phyloP scores from a whole-genome alignment of 257 asterid genomes.

The Coffea eugenioides region DNA sequence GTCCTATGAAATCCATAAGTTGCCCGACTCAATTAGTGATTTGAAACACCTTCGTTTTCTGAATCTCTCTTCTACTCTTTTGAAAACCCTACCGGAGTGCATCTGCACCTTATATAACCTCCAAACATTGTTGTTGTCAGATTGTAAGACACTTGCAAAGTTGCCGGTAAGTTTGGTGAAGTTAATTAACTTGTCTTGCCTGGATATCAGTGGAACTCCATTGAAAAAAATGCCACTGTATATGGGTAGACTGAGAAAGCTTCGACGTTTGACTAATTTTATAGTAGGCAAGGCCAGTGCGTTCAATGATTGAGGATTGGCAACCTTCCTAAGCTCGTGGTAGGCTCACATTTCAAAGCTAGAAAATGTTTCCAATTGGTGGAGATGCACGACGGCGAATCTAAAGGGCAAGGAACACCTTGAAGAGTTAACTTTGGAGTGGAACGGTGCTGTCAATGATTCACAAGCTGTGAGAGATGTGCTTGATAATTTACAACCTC shows the following conservation, averaged over 20 bases:
- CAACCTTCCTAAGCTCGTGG: conserved; percentile 8
- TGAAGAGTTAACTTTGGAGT: not conserved
- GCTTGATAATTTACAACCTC: conserved; percentile 38
- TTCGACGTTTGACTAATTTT: not conserved
- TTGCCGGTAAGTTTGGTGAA: not conserved
- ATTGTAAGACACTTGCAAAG: not conserved
- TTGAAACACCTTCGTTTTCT: not conserved
- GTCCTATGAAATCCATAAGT: not conserved
- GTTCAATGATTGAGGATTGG: conserved; percentile 13
- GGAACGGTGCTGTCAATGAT: not conserved
- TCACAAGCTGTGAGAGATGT: conserved; percentile 18
- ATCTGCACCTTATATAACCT: conserved; percentile 7
- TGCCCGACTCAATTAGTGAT: not conserved
- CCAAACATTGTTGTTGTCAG: not conserved
- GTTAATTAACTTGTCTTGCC: not conserved
- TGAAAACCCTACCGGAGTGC: not conserved
- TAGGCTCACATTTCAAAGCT: not conserved
- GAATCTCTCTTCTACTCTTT: not conserved
- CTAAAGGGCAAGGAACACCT: conserved; percentile 11
- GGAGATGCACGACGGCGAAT: conserved; percentile 4
- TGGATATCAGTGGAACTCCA: not conserved
- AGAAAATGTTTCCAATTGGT: conserved; percentile 6
- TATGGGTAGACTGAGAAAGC: conserved; percentile 1
- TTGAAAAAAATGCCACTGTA: conserved; percentile 1
- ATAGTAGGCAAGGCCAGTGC: not conserved